These are phyloP conservation scores for Pseudonitzschia multistriata DNA, from an alignment of 108 stramenopile species.

Conservation along the genomic window DNA sequence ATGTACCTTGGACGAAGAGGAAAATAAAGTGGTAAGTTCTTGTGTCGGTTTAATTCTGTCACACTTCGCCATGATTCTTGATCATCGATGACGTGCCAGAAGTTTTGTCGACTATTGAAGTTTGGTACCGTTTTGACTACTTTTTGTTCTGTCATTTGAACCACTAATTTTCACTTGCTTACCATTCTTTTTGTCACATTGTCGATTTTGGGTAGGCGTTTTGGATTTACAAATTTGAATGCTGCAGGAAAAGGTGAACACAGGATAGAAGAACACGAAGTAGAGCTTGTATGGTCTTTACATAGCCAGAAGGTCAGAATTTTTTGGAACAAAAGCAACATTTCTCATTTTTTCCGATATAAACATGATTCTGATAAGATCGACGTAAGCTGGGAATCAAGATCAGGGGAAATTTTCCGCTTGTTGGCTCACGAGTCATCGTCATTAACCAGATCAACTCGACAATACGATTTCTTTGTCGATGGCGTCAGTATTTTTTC, in stretches of 20 bases:
- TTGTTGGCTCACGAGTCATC: conserved; percentile 30
- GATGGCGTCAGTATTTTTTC: conserved; percentile 57
- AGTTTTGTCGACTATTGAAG: too few relatives aligned
- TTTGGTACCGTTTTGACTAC: too few relatives aligned
- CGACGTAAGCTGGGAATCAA: conserved; percentile 35
- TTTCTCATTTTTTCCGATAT: conserved; percentile 23
- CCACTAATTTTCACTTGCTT: too few relatives aligned
- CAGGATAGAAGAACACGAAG: conserved; percentile 46
- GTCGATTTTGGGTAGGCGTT: conserved; percentile 16
- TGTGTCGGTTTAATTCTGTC: not conserved
- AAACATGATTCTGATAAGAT: conserved; percentile 4
- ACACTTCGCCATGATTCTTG: not conserved
- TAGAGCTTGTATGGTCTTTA: conserved; percentile 50
- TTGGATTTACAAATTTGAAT: conserved; percentile 34
- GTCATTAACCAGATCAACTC: conserved; percentile 1
- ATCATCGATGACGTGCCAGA: not conserved
- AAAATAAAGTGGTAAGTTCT: conserved; percentile 34
- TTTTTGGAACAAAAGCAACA: conserved; percentile 40
- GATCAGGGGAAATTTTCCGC: conserved; percentile 23
- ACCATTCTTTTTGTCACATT: not conserved
- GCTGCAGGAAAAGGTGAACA: conserved; percentile 14
- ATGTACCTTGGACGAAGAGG: conserved; percentile 25
- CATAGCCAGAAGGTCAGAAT: conserved; percentile 40
- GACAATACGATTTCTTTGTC: conserved; percentile 69
- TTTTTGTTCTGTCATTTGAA: too few relatives aligned